Evolutionary conservation across 2,329 filamentous ascomycete species (phyloP).

Genomic region (Coleophoma eucalyptorum): DNA sequence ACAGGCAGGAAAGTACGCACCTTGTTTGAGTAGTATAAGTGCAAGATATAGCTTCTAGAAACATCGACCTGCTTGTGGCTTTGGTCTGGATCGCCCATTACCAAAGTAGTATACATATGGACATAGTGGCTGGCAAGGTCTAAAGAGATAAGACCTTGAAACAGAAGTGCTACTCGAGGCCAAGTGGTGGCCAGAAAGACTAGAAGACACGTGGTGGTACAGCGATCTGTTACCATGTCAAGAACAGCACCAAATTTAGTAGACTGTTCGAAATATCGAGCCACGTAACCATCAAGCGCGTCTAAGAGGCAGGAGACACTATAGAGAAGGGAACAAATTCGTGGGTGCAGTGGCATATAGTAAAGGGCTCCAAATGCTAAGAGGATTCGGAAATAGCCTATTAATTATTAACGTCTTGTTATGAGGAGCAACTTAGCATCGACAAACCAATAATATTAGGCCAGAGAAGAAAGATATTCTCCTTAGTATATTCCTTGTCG

Average conservation of each 20-base stretch:
- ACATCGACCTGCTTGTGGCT: constrained; percentile 94
- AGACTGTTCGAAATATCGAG: constrained; percentile 80
- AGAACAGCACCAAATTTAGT: constrained; percentile 94
- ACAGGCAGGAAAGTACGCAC: constrained; percentile 44
- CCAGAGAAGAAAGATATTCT: constrained; percentile 80
- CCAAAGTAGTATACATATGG: constrained; percentile 95
- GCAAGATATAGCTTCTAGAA: constrained; percentile 82
- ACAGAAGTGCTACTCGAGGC: constrained; percentile 88
- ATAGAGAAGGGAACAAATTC: constrained; percentile 89
- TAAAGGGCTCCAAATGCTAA: constrained; percentile 88
- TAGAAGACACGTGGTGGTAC: constrained; percentile 90
- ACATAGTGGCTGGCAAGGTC: constrained; percentile 97
- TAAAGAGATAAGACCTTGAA: constrained; percentile 88
- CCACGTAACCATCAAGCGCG: constrained; percentile 91
- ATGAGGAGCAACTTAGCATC: not conserved
- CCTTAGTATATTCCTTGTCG: constrained; percentile 37
- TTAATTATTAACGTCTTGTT: constrained; percentile 9
- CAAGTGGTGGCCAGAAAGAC: constrained; percentile 94
- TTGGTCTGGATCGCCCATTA: constrained; percentile 73
- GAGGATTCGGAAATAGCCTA: constrained; percentile 74
- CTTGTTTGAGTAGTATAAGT: constrained; percentile 97
- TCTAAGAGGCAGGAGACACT: constrained; percentile 93
- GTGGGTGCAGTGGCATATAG: constrained; percentile 98
- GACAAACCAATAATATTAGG: constrained; percentile 75
- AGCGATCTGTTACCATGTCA: constrained; percentile 99